Percentiles rank a stretch among this genome's conserved stretches.
These are phyloP conservation scores for Wallacemonas rigidus DNA, from an alignment of 208 protist genomes.

Conservation along the genomic window DNA sequence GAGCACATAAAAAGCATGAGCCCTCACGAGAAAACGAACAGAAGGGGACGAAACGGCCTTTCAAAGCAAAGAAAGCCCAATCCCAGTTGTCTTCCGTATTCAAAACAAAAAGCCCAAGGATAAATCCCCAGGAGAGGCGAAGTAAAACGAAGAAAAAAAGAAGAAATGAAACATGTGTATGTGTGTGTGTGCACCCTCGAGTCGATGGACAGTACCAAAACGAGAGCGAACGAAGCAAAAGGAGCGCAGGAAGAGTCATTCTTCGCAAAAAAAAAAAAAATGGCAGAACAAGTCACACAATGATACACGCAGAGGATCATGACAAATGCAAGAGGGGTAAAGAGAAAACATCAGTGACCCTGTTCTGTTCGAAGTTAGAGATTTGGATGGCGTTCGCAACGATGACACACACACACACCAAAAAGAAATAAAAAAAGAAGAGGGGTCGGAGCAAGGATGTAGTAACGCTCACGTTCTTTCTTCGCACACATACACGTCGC, in stretches of 20 bases:
- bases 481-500: too few species aligned
- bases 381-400: not conserved
- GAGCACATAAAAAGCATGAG: too few species aligned
- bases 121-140: not conserved
- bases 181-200: not conserved
- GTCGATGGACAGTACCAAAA: too few species aligned
- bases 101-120: conserved; percentile 8
- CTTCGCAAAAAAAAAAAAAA: conserved; percentile 18
- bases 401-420: not conserved
- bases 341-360: not conserved
- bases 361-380: not conserved
- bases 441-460: not conserved
- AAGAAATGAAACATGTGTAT: conserved; percentile 1
- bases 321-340: conserved; percentile 14
- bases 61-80: too few species aligned
- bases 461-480: too few species aligned
- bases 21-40: too few species aligned
- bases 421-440: conserved; percentile 13
- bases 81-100: too few species aligned
- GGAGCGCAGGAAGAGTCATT: not conserved
- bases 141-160: not conserved
- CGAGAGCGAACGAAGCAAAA: too few species aligned
- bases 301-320: not conserved
- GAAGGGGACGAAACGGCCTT: too few species aligned
- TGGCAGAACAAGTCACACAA: conserved; percentile 3